phyloP scores from a whole-genome alignment of 2,329 filamentous ascomycete species.

The Aspergillus sergii region DNA sequence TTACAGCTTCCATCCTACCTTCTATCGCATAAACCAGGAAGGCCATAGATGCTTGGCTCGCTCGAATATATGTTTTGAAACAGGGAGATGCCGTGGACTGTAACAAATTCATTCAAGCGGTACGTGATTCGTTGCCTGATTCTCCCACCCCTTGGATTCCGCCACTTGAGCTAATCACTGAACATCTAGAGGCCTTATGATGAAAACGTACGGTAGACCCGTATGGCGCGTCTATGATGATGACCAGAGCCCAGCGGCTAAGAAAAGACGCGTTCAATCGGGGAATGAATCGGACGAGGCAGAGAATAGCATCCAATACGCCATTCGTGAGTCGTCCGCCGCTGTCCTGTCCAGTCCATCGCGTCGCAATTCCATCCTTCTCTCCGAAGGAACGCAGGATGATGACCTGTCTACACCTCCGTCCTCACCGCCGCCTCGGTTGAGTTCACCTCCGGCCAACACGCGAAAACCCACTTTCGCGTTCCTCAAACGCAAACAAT shows the following conservation, averaged over 20 bases:
- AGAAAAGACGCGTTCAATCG: constrained; percentile 47
- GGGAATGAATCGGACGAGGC: constrained; percentile 43
- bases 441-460: constrained; percentile 45
- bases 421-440: constrained; percentile 53
- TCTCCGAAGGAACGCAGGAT: constrained; percentile 46
- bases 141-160: constrained; percentile 10
- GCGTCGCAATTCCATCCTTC: constrained; percentile 48
- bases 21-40: not conserved
- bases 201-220: constrained; percentile 53
- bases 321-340: constrained; percentile 51
- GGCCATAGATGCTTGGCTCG: constrained; percentile 10
- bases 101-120: constrained; percentile 55
- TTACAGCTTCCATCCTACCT: not conserved
- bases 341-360: constrained; percentile 50
- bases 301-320: constrained; percentile 50
- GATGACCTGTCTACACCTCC: constrained; percentile 54
- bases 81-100: constrained; percentile 52
- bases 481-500: constrained; percentile 51
- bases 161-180: not conserved
- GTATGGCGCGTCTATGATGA: constrained; percentile 52
- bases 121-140: constrained; percentile 25
- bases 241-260: constrained; percentile 44
- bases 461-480: constrained; percentile 54
- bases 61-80: constrained; percentile 20
- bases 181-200: constrained; percentile 49